Percentiles rank a stretch among this genome's conserved stretches.
Conservation (phyloP, 2,329 filamentous ascomycete genomes). For the Gaeumannomyces tritici region DNA sequence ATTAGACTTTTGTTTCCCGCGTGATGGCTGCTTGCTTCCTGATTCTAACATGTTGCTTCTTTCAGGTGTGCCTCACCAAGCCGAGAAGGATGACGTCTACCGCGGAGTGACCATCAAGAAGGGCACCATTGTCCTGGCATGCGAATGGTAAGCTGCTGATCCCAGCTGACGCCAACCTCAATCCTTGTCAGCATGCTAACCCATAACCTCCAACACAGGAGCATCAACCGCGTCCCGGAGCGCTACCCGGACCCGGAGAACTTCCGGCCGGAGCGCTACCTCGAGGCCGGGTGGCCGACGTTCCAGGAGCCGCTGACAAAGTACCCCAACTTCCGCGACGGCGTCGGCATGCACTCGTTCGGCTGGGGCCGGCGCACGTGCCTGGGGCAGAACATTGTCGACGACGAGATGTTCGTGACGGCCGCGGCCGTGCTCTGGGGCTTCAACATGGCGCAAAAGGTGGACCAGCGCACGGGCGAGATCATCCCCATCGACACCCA, state of each 20-base stretch:
- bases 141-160: constrained; percentile 31
- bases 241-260: constrained; percentile 55
- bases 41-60: background rate
- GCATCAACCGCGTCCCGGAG: constrained; percentile 45
- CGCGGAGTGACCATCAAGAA: constrained; percentile 36
- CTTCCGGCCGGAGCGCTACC: constrained; percentile 53
- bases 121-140: constrained; percentile 37
- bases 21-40: background rate
- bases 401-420: constrained; percentile 46
- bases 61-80: constrained; percentile 37
- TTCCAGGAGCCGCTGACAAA: constrained; percentile 54
- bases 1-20: background rate
- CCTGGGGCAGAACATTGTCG: constrained; percentile 51
- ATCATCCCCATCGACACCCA: constrained; percentile 35
- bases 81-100: constrained; percentile 35
- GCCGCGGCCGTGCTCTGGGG: constrained; percentile 39
- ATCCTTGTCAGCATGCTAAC: background rate
- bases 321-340: constrained; percentile 52
- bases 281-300: constrained; percentile 53
- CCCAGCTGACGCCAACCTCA: background rate
- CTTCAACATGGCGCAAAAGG: constrained; percentile 31
- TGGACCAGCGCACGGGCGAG: constrained; percentile 30
- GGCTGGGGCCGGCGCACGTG: constrained; percentile 55
- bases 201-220: constrained; percentile 21
- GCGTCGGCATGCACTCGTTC: constrained; percentile 51